Conservation (phyloP, 805 yeast genomes). For the Lipomyces chichibuensis region DNA sequence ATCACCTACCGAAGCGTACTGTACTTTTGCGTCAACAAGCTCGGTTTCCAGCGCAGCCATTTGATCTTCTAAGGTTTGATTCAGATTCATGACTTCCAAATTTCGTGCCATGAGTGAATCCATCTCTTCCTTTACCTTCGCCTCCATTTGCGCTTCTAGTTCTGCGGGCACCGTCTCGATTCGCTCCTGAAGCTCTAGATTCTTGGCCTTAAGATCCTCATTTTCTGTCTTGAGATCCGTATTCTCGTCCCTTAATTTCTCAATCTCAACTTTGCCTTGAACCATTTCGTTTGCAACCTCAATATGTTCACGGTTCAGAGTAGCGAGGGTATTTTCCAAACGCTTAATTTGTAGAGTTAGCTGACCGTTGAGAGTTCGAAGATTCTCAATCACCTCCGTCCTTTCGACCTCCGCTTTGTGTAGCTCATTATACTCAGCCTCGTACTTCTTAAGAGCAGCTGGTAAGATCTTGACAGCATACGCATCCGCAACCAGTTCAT, state of each 20-base stretch:
- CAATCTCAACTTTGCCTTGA: constrained; percentile 71
- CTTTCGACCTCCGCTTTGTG: constrained; percentile 67
- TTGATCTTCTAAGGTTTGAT: constrained; percentile 59
- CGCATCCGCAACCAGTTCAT: constrained; percentile 77
- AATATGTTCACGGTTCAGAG: constrained; percentile 79
- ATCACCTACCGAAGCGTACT: constrained; percentile 37
- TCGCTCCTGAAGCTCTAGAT: constrained; percentile 51
- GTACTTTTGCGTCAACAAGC: constrained; percentile 43
- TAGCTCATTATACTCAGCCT: constrained; percentile 74
- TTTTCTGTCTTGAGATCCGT: constrained; percentile 58
- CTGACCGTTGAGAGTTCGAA: constrained; percentile 68
- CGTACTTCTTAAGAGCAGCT: constrained; percentile 67
- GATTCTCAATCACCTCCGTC: constrained; percentile 60
- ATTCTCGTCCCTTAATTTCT: constrained; percentile 76
- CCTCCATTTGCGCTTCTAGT: constrained; percentile 43
- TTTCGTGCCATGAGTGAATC: constrained; percentile 64
- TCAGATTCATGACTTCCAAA: constrained; percentile 66
- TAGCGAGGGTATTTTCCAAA: constrained; percentile 68
- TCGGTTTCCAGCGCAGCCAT: constrained; percentile 51
- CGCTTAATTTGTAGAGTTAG: constrained; percentile 72
- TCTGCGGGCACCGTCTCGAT: constrained; percentile 32
- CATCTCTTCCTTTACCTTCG: constrained; percentile 52
- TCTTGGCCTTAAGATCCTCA: constrained; percentile 50
- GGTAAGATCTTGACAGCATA: constrained; percentile 75
- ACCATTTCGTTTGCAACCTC: constrained; percentile 87